phyloP scores from a whole-genome alignment of 768 basidiomycete species.

The Pleurotus pulmonarius region DNA sequence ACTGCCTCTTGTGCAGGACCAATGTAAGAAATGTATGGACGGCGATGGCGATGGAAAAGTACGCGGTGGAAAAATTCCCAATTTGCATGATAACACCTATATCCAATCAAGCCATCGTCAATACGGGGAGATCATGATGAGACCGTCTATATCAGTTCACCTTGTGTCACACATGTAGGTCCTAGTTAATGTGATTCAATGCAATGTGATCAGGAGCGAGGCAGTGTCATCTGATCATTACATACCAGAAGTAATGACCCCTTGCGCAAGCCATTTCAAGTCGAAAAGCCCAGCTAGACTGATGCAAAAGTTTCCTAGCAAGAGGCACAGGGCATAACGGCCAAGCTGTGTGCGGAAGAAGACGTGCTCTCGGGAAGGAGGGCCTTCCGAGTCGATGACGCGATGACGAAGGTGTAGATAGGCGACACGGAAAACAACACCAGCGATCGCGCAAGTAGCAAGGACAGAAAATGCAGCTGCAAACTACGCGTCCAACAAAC shows the following conservation, averaged over 20 bases:
- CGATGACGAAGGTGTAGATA: slow-evolving; percentile 40
- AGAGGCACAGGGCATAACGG: slow-evolving; percentile 60
- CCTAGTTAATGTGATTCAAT: slow-evolving; percentile 27
- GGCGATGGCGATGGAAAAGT: slow-evolving; percentile 62
- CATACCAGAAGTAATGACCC: slow-evolving; percentile 48
- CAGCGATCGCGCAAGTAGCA: slow-evolving; percentile 49
- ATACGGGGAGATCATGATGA: background rate
- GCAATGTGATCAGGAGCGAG: background rate
- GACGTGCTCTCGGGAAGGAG: slow-evolving; percentile 38
- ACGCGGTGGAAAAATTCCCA: slow-evolving; percentile 57
- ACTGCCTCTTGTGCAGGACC: slow-evolving; percentile 52
- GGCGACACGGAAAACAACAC: slow-evolving; percentile 42
- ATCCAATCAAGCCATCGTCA: background rate
- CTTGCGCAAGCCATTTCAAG: slow-evolving; percentile 41
- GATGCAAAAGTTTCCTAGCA: slow-evolving; percentile 54
- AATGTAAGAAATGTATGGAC: slow-evolving; percentile 68
- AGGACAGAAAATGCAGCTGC: slow-evolving; percentile 51
- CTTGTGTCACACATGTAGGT: slow-evolving; percentile 54
- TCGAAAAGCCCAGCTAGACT: slow-evolving; percentile 52
- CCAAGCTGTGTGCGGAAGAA: slow-evolving; percentile 76
- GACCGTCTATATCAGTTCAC: slow-evolving; percentile 24
- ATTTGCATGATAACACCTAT: slow-evolving; percentile 57
- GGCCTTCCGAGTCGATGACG: slow-evolving; percentile 19
- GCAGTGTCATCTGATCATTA: background rate
- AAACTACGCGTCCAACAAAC: slow-evolving; percentile 23